Evolutionary conservation across 257 asterid species (phyloP), one percentile per base, ranked within the genome.

Genomic region (Vinca minor): DNA sequence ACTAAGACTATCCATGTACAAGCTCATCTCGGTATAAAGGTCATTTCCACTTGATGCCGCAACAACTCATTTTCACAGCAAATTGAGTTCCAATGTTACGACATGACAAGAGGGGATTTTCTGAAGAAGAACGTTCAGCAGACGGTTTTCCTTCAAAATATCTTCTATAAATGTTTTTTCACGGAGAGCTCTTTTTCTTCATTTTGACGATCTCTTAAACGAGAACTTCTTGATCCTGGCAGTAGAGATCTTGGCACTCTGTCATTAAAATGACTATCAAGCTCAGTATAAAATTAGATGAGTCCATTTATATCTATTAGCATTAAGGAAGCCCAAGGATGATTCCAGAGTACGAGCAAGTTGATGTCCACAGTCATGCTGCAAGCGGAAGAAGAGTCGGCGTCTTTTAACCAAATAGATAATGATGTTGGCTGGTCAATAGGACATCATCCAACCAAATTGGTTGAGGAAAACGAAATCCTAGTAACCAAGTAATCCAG

Each of bases 241-340:
- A 92, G 77, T 69, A 92, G 82, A 64, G 96, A 85, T 83, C 95
- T 87, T 67, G 98, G 98, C 72, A 93, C 81, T 79, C 98, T 93
- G 97, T 66, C 53, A 80, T 58, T 73, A 77, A 76, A 71, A 47
- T 45, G 65, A 63, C 18, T 54, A 21, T 72, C 68, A 78, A 81
- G 48, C 31, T 57, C 68, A 53, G 54, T 20, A 48, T 35, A 39
- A 38, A 31, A 44, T 34, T 52, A 41, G n/a, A n/a, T n/a, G 21
- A 64, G 20, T 34, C 25, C 17, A 57, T 44, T 17, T 55, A 63
- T 48, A n/a, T 46, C 11, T 21, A 20, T 2, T 4, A 65, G 39
- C 47, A 47, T 38, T 35, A n/a, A 55, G 52, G 55, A 64, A 46
- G 48, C 25, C n/a, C n/a, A n/a, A n/a, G n/a, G n/a, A n/a, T n/a